Percentiles rank a stretch among this genome's conserved stretches.
Conservation (phyloP, 1,284 basidiomycete species). For the Trichosporon sp. region DNA sequence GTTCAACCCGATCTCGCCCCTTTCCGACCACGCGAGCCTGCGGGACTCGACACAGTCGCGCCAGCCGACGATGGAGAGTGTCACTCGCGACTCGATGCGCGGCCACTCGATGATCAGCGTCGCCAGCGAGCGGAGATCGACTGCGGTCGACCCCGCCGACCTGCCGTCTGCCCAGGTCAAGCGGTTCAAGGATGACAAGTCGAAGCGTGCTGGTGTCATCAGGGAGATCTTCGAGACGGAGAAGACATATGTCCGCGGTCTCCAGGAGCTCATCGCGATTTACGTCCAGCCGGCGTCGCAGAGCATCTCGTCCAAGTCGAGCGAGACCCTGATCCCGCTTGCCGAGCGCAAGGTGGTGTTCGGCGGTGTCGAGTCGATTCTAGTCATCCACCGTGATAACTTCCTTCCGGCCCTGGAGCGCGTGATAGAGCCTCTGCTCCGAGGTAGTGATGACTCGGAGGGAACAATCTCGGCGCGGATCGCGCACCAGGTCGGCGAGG, state of each 20-base stretch:
- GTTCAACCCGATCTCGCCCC: constrained; percentile 12
- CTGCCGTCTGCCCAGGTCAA: constrained; percentile 62
- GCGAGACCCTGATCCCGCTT: constrained; percentile 67
- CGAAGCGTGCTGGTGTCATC: constrained; percentile 74
- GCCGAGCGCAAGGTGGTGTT: constrained; percentile 90
- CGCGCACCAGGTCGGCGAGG: constrained; percentile 80
- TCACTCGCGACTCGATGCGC: constrained; percentile 23
- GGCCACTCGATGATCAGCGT: constrained; percentile 35
- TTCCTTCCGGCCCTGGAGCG: constrained; percentile 85
- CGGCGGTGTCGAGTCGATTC: constrained; percentile 83
- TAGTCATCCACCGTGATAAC: constrained; percentile 87
- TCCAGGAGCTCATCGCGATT: constrained; percentile 91
- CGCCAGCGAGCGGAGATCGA: constrained; percentile 33
- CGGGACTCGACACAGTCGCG: constrained; percentile 25
- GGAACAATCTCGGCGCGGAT: constrained; percentile 73
- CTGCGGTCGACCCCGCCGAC: constrained; percentile 17
- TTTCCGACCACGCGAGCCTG: constrained; percentile 13
- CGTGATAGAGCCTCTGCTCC: constrained; percentile 70
- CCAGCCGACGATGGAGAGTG: constrained; percentile 10
- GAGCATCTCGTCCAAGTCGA: constrained; percentile 64
- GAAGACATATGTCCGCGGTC: constrained; percentile 87
- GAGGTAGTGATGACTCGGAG: constrained; percentile 66
- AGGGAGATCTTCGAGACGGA: constrained; percentile 92
- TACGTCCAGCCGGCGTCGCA: constrained; percentile 86
- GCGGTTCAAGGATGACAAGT: constrained; percentile 84